Percentiles rank a stretch among this genome's conserved stretches.
phyloP scores from a whole-genome alignment of 2,329 filamentous ascomycete species.

The Aspergillus eucalypticola region DNA sequence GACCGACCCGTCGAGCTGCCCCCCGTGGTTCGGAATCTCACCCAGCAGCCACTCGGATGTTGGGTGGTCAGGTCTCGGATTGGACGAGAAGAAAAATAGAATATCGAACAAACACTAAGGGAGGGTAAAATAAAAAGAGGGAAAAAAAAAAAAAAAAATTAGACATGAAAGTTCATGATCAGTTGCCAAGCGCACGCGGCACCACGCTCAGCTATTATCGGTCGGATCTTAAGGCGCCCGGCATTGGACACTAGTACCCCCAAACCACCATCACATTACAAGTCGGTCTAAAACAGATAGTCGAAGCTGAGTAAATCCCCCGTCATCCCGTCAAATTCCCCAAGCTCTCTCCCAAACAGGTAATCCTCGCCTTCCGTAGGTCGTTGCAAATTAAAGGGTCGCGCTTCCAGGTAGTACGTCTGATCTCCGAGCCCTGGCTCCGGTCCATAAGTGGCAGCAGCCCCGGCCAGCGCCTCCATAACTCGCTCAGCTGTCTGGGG shows the following conservation, averaged over 20 bases:
- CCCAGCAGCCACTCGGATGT: background rate
- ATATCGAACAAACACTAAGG: background rate
- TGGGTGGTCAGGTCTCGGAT: background rate
- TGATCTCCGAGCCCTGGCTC: background rate
- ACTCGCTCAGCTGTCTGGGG: background rate
- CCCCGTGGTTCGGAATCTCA: background rate
- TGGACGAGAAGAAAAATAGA: background rate
- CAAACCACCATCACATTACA: background rate
- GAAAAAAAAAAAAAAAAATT: background rate
- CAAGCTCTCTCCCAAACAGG: background rate
- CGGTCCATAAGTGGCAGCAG: background rate
- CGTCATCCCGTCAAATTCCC: background rate
- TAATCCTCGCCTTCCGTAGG: background rate
- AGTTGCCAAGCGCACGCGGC: background rate
- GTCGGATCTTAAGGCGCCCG: background rate
- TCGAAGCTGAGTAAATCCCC: constrained; percentile 1
- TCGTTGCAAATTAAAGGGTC: background rate
- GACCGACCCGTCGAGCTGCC: background rate
- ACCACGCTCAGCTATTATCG: background rate
- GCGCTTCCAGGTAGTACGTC: background rate
- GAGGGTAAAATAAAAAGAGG: background rate
- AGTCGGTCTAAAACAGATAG: background rate
- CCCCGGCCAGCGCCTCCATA: background rate
- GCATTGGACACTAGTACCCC: too few relatives aligned
- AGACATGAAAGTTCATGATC: background rate